Evolutionary conservation across 305 asterid genomes (phyloP).

Genomic region (Solanum aculeatissimum): DNA sequence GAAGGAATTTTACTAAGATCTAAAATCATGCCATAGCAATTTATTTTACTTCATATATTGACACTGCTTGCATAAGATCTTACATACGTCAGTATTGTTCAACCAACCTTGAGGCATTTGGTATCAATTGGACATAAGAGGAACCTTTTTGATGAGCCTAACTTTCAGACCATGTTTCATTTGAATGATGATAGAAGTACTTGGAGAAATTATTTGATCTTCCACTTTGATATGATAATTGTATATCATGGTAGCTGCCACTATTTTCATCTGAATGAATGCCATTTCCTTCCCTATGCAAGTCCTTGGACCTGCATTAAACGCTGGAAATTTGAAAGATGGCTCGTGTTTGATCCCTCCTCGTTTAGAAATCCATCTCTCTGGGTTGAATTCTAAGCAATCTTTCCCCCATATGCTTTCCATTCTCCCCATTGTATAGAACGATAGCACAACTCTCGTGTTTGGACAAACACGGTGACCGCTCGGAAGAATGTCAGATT

Average conservation of each 20-base stretch:
- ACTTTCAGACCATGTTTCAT: conserved; percentile 1
- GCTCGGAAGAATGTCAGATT: neutral
- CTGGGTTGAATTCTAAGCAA: neutral
- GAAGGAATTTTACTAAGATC: no score
- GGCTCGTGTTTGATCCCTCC: neutral
- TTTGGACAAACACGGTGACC: neutral
- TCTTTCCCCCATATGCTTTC: neutral
- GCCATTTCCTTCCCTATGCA: neutral
- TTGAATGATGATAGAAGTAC: neutral
- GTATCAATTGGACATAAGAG: neutral
- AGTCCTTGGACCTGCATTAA: neutral
- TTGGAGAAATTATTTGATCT: neutral
- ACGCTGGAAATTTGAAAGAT: neutral
- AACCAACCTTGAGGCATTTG: no score
- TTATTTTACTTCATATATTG: no score
- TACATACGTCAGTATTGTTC: no score
- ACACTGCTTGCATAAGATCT: no score
- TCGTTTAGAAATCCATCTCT: neutral
- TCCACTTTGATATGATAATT: neutral
- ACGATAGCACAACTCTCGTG: neutral
- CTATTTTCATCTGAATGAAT: neutral
- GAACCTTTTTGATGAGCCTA: neutral
- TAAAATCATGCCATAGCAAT: no score
- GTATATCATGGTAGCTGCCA: neutral
- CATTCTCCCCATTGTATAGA: neutral